These are phyloP conservation scores for Multifurca ochricompacta DNA, from an alignment of 768 basidiomycete genomes.

Conservation along the genomic window DNA sequence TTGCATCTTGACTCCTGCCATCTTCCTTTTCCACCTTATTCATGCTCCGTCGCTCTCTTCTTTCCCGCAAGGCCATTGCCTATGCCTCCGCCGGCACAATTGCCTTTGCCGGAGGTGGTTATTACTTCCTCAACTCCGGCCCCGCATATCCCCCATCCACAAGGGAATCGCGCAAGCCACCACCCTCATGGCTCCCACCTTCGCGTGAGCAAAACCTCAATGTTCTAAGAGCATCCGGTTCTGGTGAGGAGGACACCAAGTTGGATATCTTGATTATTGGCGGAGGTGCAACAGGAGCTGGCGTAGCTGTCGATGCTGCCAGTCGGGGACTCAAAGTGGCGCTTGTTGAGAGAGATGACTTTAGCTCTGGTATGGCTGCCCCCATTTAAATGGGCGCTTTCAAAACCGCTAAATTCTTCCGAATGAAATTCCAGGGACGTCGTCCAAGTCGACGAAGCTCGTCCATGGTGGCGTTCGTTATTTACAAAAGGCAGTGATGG, in stretches of 20 bases:
- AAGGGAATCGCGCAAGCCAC: conserved; percentile 59
- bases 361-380: conserved; percentile 59
- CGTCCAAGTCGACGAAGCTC: conserved; percentile 95
- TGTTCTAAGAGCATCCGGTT: conserved; percentile 40
- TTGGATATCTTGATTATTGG: conserved; percentile 85
- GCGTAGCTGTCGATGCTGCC: conserved; percentile 93
- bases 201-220: conserved; percentile 57
- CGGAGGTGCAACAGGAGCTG: conserved; percentile 93
- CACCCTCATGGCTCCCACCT: conserved; percentile 74
- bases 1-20: not conserved
- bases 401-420: not conserved
- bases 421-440: conserved; percentile 56
- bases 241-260: conserved; percentile 36
- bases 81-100: conserved; percentile 46
- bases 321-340: conserved; percentile 88
- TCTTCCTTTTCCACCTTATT: not conserved
- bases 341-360: conserved; percentile 89
- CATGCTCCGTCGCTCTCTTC: conserved; percentile 29
- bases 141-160: conserved; percentile 59
- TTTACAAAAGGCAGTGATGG: conserved; percentile 92
- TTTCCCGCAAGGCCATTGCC: conserved; percentile 50
- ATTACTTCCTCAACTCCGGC: conserved; percentile 68
- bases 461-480: conserved; percentile 98
- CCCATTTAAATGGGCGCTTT: not conserved
- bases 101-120: conserved; percentile 49